Conservation (phyloP, 73 alveolate genomes). For the Paramecium sexaurelia region DNA sequence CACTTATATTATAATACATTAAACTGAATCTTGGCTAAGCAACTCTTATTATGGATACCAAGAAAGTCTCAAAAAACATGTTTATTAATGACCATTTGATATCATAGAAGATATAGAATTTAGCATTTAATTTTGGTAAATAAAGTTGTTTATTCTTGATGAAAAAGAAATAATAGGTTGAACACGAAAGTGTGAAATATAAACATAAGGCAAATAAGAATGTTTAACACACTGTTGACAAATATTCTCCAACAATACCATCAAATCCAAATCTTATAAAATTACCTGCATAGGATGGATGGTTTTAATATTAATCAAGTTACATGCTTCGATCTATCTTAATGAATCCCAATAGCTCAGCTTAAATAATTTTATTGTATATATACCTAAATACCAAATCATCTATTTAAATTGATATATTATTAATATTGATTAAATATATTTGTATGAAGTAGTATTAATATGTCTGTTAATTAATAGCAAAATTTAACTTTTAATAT, state of each 20-base stretch:
- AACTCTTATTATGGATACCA: conserved; percentile 69
- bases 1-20: conserved; percentile 65
- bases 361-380: background rate
- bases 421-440: background rate
- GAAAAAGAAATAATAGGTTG: conserved; percentile 59
- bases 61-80: conserved; percentile 69
- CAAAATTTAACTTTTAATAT: background rate
- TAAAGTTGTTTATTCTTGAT: conserved; percentile 35
- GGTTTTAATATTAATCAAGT: conserved; percentile 13
- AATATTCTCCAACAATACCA: conserved; percentile 42
- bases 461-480: background rate
- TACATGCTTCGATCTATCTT: conserved; percentile 38
- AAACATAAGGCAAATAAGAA: conserved; percentile 20
- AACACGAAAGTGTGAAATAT: conserved; percentile 46
- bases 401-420: background rate
- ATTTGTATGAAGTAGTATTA: background rate
- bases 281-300: conserved; percentile 55
- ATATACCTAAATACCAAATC: conserved; percentile 35
- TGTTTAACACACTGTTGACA: conserved; percentile 57
- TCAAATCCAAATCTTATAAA: conserved; percentile 45
- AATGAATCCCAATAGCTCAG: conserved; percentile 62
- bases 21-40: conserved; percentile 66
- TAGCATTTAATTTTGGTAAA: conserved; percentile 67
- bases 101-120: conserved; percentile 61
- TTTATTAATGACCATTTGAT: conserved; percentile 69